phyloP scores from a whole-genome alignment of 2,329 filamentous ascomycete genomes.

The Sphaerulina musiva region DNA sequence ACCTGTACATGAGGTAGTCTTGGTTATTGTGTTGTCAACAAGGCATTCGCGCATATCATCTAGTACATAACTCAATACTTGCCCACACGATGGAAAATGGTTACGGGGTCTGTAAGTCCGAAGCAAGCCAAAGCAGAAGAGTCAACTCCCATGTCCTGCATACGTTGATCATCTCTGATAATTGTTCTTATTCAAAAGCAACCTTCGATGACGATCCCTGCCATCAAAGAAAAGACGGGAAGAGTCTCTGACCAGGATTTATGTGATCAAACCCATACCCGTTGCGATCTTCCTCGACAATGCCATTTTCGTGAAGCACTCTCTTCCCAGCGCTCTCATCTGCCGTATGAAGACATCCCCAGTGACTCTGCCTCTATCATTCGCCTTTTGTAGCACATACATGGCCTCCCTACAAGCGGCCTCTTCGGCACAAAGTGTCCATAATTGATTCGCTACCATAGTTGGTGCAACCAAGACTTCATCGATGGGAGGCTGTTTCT shows the following conservation, averaged over 20 bases:
- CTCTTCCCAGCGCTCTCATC: constrained; percentile 65
- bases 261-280: constrained; percentile 60
- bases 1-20: too few relatives aligned
- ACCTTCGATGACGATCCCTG: too few relatives aligned
- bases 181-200: too few relatives aligned
- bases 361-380: constrained; percentile 65
- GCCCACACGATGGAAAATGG: too few relatives aligned
- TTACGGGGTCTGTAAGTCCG: too few relatives aligned
- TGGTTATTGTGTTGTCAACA: too few relatives aligned
- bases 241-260: neutral
- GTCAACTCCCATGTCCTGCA: too few relatives aligned
- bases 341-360: constrained; percentile 68
- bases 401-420: constrained; percentile 78
- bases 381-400: constrained; percentile 68
- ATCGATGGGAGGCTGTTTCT: constrained; percentile 71
- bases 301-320: constrained; percentile 80
- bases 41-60: too few relatives aligned
- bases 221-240: too few relatives aligned
- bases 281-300: constrained; percentile 68
- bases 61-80: too few relatives aligned
- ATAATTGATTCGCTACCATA: constrained; percentile 86
- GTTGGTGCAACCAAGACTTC: constrained; percentile 90
- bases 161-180: too few relatives aligned
- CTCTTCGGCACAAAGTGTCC: constrained; percentile 82
- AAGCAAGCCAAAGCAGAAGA: too few relatives aligned